These are phyloP conservation scores for Hypericum androsaemum DNA, from an alignment of 345 rosid genomes.

Conservation along the genomic window DNA sequence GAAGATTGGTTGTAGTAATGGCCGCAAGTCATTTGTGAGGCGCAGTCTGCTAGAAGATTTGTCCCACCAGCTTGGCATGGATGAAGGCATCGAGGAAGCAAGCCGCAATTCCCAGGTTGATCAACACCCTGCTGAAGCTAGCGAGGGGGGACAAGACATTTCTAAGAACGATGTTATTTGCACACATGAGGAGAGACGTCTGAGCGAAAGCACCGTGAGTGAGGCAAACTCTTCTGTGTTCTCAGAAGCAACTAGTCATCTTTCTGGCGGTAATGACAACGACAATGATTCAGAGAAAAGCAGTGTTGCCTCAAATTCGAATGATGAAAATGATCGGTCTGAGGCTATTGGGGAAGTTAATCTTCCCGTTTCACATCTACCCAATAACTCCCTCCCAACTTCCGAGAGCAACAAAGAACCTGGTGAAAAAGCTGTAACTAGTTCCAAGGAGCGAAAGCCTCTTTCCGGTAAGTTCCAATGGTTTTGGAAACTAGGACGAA, in stretches of 20 bases:
- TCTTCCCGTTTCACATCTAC: slow-evolving; percentile 47
- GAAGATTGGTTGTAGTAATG: slow-evolving; percentile 20
- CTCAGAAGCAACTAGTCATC: slow-evolving; percentile 49
- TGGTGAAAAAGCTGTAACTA: slow-evolving; percentile 21
- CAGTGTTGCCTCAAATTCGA: slow-evolving; percentile 45
- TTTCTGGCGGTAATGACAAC: slow-evolving; percentile 33
- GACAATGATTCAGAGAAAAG: slow-evolving; percentile 65
- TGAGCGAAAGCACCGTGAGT: slow-evolving; percentile 31
- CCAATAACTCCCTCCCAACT: slow-evolving; percentile 25
- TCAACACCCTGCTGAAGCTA: slow-evolving; percentile 14
- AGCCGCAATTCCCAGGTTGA: slow-evolving; percentile 15
- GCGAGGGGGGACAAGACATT: slow-evolving; percentile 12
- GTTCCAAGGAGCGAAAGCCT: slow-evolving; percentile 40
- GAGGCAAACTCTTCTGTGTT: slow-evolving; percentile 52
- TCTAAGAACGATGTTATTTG: slow-evolving; percentile 17
- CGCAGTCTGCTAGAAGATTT: slow-evolving; percentile 68
- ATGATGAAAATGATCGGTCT: slow-evolving; percentile 31
- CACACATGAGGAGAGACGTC: slow-evolving; percentile 38
- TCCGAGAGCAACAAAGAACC: slow-evolving; percentile 20
- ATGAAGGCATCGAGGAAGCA: slow-evolving; percentile 31
- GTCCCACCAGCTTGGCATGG: slow-evolving; percentile 47
- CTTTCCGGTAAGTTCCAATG: slow-evolving; percentile 75
- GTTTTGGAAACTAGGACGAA: slow-evolving; percentile 84
- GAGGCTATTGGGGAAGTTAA: slow-evolving; percentile 30
- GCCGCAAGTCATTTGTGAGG: slow-evolving; percentile 31